Evolutionary conservation across 2,329 filamentous ascomycete genomes (phyloP), one percentile per base, ranked within the genome.

Genomic region (Pseudogymnoascus verrucosus): DNA sequence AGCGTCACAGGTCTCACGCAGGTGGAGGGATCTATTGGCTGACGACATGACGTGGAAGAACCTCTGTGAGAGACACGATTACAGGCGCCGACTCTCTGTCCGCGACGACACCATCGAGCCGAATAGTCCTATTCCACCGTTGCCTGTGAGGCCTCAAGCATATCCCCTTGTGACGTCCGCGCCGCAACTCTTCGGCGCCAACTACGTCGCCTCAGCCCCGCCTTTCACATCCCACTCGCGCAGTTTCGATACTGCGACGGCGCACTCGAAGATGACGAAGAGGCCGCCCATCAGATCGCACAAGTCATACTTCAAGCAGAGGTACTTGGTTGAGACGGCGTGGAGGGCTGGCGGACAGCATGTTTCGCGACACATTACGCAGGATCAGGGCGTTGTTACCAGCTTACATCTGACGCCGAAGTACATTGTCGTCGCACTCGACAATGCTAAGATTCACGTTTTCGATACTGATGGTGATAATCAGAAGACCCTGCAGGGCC

Each of bases 41-140:
- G 95, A 99, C 75, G 95, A 99, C 75, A 93, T 97, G 77, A 96
- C 95, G 0, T 99, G 95, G 95, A 97, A 96, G 79, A 91, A 95
- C 66, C 82, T 99, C 19, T 98, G 93, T 74, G 91, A 96, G 68
- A 97, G 96, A 77, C 93, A 96, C 75, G 92, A 95, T 66, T 99
- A 96, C 75, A 86, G 76, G 75, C 80, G 84, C 47, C 79, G 81
- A 64, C 74, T 84, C 62, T 86, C 83, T 14, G 70, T 72, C 66
- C 64, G 68, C 42, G 67, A 72, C 26, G 37, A 42, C 31, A 62
- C 21, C 34, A 8, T n/a, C 14, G 37, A 26, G 21, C 47, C 21
- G 47, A 26, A 14, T 34, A 34, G 28, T 31, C 28, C 12, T 7
- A 19, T 40, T 40, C 39, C 39, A 4, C 39, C 39, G 39, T 3